Percentiles rank a stretch among this genome's conserved stretches.
Evolutionary conservation across 257 asterid genomes (phyloP).

Genomic region (Gynochthodes officinalis): DNA sequence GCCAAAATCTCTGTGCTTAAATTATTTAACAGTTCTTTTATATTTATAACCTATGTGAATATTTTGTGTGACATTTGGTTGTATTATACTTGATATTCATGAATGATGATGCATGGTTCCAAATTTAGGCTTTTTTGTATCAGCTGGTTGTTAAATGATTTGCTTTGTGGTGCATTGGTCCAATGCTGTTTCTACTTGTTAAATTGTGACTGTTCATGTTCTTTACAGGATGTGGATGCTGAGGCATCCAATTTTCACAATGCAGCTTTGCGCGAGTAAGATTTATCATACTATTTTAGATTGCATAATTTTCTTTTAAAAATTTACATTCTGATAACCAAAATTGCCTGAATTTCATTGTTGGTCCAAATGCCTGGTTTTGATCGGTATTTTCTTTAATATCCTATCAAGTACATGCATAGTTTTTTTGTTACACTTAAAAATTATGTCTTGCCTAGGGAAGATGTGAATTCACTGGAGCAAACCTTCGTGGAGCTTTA

Average conservation of each 20-base stretch:
- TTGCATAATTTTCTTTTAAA: constrained; percentile 7
- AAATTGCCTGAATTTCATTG: not conserved
- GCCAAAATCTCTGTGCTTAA: not conserved
- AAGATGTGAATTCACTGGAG: constrained; percentile 96
- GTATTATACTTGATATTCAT: not conserved
- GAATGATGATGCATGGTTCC: not conserved
- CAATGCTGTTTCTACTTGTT: not conserved
- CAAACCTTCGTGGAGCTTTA: constrained; percentile 90
- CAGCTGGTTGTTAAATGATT: not conserved
- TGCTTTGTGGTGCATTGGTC: not conserved
- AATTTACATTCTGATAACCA: not conserved
- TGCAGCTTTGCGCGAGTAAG: constrained; percentile 92
- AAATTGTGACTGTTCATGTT: constrained; percentile 16
- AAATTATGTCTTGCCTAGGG: constrained; percentile 42
- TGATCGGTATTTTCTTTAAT: not conserved
- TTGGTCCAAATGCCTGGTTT: not conserved
- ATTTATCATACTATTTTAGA: constrained; percentile 10
- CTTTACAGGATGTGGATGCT: constrained; percentile 87
- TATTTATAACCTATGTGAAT: not conserved
- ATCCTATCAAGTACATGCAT: not conserved
- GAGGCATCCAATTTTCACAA: constrained; percentile 86
- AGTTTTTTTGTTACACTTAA: constrained; percentile 19
- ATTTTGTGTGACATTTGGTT: not conserved
- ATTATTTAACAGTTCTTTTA: not conserved
- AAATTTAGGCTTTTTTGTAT: not conserved